Conservation (phyloP, 371 early-diverging fungal species). For the Entomophthora muscae region DNA sequence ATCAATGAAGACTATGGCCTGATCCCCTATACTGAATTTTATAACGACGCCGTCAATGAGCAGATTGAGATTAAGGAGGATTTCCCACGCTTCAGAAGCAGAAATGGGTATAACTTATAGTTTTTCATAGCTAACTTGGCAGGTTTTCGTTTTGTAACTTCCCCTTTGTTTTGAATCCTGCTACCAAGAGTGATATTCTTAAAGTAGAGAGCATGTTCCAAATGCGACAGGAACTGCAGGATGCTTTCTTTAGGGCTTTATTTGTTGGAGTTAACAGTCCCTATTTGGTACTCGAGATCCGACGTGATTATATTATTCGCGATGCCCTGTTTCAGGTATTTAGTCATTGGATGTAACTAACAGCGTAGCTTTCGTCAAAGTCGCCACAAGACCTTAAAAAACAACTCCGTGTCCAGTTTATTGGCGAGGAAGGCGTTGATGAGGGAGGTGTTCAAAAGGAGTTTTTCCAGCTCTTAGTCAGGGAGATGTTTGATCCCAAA, state of each 20-base stretch:
- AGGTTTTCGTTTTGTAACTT: slow-evolving; percentile 61
- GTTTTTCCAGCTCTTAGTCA: slow-evolving; percentile 78
- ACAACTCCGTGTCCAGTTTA: slow-evolving; percentile 73
- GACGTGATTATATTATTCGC: slow-evolving; percentile 66
- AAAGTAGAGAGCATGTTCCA: slow-evolving; percentile 61
- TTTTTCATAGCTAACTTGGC: slow-evolving; percentile 2
- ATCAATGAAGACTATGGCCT: slow-evolving; percentile 24
- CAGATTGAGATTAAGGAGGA: slow-evolving; percentile 66
- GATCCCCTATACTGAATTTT: slow-evolving; percentile 37
- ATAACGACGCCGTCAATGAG: slow-evolving; percentile 55
- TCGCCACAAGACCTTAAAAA: slow-evolving; percentile 68
- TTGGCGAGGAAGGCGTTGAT: slow-evolving; percentile 70
- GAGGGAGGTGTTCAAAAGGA: slow-evolving; percentile 96
- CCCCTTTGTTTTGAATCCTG: slow-evolving; percentile 56
- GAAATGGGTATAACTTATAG: slow-evolving; percentile 25
- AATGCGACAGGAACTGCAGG: slow-evolving; percentile 46
- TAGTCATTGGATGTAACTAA: not conserved
- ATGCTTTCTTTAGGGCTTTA: slow-evolving; percentile 74
- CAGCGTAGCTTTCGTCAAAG: slow-evolving; percentile 22
- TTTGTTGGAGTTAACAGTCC: slow-evolving; percentile 77
- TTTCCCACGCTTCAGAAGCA: slow-evolving; percentile 50
- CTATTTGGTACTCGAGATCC: slow-evolving; percentile 47
- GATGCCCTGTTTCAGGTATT: slow-evolving; percentile 52
- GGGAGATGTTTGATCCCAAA: slow-evolving; percentile 79
- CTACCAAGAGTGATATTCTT: slow-evolving; percentile 63